Evolutionary conservation across 2,329 filamentous ascomycete genomes (phyloP).

Genomic region (Rutstroemia sydowiana): DNA sequence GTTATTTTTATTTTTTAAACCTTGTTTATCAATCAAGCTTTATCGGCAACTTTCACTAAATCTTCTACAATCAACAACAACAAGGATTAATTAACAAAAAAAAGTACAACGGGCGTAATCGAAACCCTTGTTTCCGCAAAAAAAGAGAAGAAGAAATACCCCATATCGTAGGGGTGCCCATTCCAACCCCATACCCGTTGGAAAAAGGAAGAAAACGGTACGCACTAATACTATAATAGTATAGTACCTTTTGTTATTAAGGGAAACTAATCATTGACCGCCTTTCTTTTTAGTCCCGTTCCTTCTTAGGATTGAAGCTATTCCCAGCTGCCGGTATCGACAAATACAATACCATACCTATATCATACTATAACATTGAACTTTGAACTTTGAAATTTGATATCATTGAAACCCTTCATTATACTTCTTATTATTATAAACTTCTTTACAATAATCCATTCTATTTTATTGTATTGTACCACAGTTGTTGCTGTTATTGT

Average conservation of each 20-base stretch:
- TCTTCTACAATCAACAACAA: slow-evolving; percentile 5
- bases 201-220: too few species aligned
- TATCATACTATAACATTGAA: neutral
- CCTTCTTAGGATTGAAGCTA: neutral
- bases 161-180: neutral
- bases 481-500: too few species aligned
- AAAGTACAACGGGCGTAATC: slow-evolving; percentile 3
- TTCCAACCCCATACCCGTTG: too few species aligned
- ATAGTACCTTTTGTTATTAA: too few species aligned
- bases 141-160: neutral
- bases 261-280: neutral
- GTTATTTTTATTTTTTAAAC: neutral
- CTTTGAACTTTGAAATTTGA: too few species aligned
- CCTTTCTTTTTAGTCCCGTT: too few species aligned
- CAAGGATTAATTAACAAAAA: slow-evolving; percentile 1
- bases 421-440: too few species aligned
- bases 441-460: too few species aligned
- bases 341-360: neutral
- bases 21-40: slow-evolving; percentile 6
- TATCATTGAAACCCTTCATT: too few species aligned
- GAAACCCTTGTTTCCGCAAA: slow-evolving; percentile 6
- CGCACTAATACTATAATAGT: too few species aligned
- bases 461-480: too few species aligned
- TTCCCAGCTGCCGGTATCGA: neutral
- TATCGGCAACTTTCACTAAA: neutral